Conservation (phyloP, 805 yeast species). For the Tetrapisispora fleetii region DNA sequence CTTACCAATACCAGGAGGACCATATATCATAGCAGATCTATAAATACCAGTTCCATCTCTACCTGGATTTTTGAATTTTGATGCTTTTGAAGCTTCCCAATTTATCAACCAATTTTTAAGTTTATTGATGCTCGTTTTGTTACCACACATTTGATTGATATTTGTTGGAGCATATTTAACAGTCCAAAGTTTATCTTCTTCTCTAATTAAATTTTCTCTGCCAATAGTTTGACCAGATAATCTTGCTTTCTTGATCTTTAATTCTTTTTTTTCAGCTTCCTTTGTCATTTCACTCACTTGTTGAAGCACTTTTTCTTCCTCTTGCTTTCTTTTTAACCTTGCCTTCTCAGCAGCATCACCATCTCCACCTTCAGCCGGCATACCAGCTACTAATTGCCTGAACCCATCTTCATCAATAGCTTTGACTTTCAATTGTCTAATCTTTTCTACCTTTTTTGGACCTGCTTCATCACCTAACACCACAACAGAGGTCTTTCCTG, state of each 20-base stretch:
- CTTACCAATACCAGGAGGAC: conserved; percentile 83
- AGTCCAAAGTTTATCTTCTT: conserved; percentile 76
- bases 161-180: conserved; percentile 80
- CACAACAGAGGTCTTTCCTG: conserved; percentile 76
- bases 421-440: conserved; percentile 61
- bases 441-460: conserved; percentile 81
- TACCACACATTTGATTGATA: conserved; percentile 78
- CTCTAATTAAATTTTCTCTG: conserved; percentile 15
- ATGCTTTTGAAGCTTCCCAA: conserved; percentile 56
- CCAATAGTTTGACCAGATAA: conserved; percentile 18
- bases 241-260: conserved; percentile 18
- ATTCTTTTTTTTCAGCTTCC: conserved; percentile 34
- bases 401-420: conserved; percentile 86
- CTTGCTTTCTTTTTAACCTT: conserved; percentile 54
- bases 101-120: conserved; percentile 63
- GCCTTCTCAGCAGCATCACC: conserved; percentile 74
- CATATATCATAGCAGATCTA: conserved; percentile 78
- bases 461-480: conserved; percentile 96
- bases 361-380: conserved; percentile 90
- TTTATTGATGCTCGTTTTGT: conserved; percentile 61
- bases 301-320: conserved; percentile 46
- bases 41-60: conserved; percentile 57
- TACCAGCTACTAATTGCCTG: conserved; percentile 52
- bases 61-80: conserved; percentile 48
- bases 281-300: conserved; percentile 41